Evolutionary conservation across 2,329 filamentous ascomycete species (phyloP), one percentile per base, ranked within the genome.

Genomic region (Dactylellina haptotyla): DNA sequence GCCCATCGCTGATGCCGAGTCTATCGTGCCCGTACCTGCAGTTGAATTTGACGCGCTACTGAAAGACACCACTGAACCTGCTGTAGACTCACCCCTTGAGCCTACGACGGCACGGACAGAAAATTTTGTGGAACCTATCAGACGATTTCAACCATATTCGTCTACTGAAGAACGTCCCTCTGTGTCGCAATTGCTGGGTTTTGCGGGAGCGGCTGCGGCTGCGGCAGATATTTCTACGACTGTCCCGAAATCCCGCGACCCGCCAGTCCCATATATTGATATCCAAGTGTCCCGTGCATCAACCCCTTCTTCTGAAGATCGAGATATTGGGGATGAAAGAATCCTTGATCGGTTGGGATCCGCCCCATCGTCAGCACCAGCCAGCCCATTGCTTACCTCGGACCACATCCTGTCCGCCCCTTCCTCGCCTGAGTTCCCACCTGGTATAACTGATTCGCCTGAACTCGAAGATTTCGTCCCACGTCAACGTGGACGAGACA

Each of bases 211-310:
- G 14, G 61, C 61, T 8, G 54, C 45, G 4, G 59, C 59, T 28
- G 34, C 61, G n/a, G 16, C 14, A 4, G 23, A 37, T 12, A 54
- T 51, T 37, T 28, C 45, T 9, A 48, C 32, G 23, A 23, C 34
- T 16, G 26, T 32, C 25, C n/a, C n/a, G n/a, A 30, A 50, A 16
- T 26, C 48, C 10, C 10, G 9, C 37, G 69, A 56, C 10, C 10
- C 54, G 10, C 54, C 61, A 8, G 32, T 73, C 12, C 69, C 69
- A 30, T 32, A 37, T 3, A 23, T 73, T 56, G 69, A 73, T 54
- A 73, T 73, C 10, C 69, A 62, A n/a, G 69, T 73, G 4, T 73
- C 69, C 46, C 69, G 69, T 50, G 69, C 69, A 8, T 73, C 69
- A 56, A 73, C 69, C 32, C 69, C 69, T 41, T 53, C 53, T 6